Conservation (phyloP, 345 rosid genomes). For the Turritis glabra region DNA sequence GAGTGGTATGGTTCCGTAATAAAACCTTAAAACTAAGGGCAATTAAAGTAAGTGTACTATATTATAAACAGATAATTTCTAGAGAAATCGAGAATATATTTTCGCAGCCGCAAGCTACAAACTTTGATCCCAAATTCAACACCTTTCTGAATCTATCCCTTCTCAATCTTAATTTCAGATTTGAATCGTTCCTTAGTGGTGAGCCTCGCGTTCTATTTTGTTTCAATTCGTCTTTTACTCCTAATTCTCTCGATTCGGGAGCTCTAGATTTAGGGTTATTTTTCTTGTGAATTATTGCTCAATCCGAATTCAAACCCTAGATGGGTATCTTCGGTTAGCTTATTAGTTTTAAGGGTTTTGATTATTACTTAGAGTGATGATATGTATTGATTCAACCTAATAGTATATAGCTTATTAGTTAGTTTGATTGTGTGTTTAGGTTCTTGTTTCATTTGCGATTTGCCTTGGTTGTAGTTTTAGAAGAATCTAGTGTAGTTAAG, state of each 20-base stretch:
- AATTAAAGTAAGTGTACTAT: neutral
- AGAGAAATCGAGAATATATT: neutral
- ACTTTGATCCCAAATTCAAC: conserved; percentile 9
- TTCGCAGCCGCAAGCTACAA: conserved; percentile 33
- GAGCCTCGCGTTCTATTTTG: neutral
- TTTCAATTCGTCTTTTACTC: neutral
- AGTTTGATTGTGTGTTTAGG: neutral
- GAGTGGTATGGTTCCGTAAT: conserved; percentile 24
- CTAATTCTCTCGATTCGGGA: neutral
- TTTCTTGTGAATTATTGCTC: neutral
- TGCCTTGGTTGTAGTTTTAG: neutral
- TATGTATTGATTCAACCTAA: neutral
- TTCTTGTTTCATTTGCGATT: neutral
- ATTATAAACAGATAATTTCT: neutral
- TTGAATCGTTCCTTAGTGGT: conserved; percentile 22
- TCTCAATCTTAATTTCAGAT: conserved; percentile 15
- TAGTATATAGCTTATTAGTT: too few species aligned
- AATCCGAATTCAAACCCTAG: conserved; percentile 1
- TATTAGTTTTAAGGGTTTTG: neutral
- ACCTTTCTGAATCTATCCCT: conserved; percentile 3
- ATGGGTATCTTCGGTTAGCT: neutral
- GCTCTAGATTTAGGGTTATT: conserved; percentile 22
- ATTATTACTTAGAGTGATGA: neutral
- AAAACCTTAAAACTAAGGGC: conserved; percentile 16
- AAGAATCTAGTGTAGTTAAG: neutral